phyloP scores from a whole-genome alignment of 1,139 yeast genomes.

The Debaryomycetaceae sp. region DNA sequence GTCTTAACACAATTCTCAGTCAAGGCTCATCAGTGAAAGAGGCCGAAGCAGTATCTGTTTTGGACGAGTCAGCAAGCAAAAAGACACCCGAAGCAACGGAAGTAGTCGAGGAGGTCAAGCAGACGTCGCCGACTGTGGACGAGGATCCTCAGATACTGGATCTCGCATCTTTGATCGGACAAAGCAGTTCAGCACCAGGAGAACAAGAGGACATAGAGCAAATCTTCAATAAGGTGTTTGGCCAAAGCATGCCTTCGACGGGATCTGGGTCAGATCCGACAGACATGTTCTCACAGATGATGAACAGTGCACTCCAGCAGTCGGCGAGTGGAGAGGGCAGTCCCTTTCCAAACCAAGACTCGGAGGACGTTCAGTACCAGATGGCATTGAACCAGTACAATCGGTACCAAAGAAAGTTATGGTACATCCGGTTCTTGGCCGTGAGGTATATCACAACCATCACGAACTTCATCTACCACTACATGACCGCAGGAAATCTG shows the following conservation, averaged over 20 bases:
- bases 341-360: conserved; percentile 1
- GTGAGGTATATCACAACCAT: conserved; percentile 25
- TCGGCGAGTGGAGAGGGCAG: not conserved
- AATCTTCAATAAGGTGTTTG: conserved; percentile 31
- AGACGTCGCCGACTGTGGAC: conserved; percentile 10
- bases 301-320: conserved; percentile 15
- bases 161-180: conserved; percentile 16
- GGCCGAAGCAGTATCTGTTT: conserved; percentile 29
- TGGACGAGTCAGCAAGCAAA: conserved; percentile 22
- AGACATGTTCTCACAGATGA: conserved; percentile 25
- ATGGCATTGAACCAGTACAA: conserved; percentile 28
- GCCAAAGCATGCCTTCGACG: not conserved
- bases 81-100: not conserved
- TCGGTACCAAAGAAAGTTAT: conserved; percentile 29
- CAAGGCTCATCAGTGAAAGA: conserved; percentile 41
- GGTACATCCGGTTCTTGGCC: conserved; percentile 31
- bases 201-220: conserved; percentile 22
- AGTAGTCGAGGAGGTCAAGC: not conserved
- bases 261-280: conserved; percentile 8
- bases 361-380: conserved; percentile 26
- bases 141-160: conserved; percentile 36
- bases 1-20: conserved; percentile 47
- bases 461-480: conserved; percentile 36
- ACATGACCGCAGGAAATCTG: conserved; percentile 12
- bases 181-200: conserved; percentile 2